Base-by-base conservation (phyloP, 257 asterid genomes). In the Lithospermum erythrorhizon region DNA sequence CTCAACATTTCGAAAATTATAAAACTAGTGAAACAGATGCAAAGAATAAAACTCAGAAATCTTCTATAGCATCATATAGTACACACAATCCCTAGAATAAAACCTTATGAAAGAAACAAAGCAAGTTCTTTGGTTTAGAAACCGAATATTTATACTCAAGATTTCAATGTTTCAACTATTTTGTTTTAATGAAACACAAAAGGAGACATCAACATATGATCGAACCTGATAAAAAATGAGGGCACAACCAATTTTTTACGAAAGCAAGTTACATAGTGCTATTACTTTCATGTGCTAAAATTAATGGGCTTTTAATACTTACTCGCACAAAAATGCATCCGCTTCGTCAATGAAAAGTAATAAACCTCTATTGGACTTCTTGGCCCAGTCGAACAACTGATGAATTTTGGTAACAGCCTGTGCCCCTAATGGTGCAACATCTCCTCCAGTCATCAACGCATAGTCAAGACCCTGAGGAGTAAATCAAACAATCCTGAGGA, bases 251-350 rank as follows among this genome's bases (percentile, higher is more conserved):
- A 37, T 9, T 37, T 37, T 37, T 37, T 0, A 37, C 48, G 9
- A 37, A 37, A 0, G 9, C 9, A 37, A 15, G 9, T 11, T 1
- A 37, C 9, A 37, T 11, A 37, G 3, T 10, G 48, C 15, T 10
- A 9, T 37, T 37, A 37, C 48, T 37, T 37, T 37, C 15, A 37
- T 37, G 48, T 37, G 48, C 48, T 37, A 37, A 8, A 37, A 21
- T 17, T 47, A 56, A 23, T 24, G 53, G 61, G 64, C 29, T 65
- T 63, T 48, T 61, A 54, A 23, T 56, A 79, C 97, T 79, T 77
- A 90, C 97, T 90, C 96, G 88, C 98, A 87, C 74, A 90, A 80
- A 85, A 87, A 90, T 65, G 98, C 98, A 78, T 90, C 98, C 30
- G 98, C 98, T 82, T 87, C 96, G 59, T 87, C 98, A 53, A 90